Base-by-base conservation (phyloP, 441 rosid species). In the Melastoma candidum region DNA sequence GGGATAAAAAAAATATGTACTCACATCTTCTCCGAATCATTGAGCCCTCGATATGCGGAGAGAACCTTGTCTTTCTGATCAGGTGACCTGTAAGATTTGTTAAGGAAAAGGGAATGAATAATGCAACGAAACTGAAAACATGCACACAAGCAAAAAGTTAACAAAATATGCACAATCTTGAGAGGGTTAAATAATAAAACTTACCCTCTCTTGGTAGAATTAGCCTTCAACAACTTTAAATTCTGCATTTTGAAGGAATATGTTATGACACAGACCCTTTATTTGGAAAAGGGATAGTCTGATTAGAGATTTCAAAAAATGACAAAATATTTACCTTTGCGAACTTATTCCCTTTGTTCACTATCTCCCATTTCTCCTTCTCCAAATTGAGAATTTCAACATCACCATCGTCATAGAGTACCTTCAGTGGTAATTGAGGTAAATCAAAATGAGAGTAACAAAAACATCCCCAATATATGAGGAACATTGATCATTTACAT, bases 351-450 rank as follows among this genome's bases (percentile, higher is more conserved):
- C 78, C 79, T 11, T 56, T 68, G 66, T 87, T 80, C 59, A 76
- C 61, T 11, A 85, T 82, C 72, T 95, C 95, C 99, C 99, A 95
- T 48, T 87, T 85, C 68, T 95, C 99, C 72, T 78, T 95, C 47
- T 85, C 85, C 32, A 95, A 73, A 59, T 81, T 74, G 43, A 95
- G 92, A 53, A 95, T 95, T 74, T 95, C 99, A 50, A 95, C 82
- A 78, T 90, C 99, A 57, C 95, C 99, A 68, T 95, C 99, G 57
- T 95, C 83, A 48, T 95, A 95, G 57, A 90, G 77, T 63, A 95
- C 76, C 99, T 95, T 67, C 13, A 13, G n/a, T 45, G 43, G 56
- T 45, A 52, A 29, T 52, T 4, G 41, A 32, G 41, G 41, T 32
- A 32, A 32, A 32, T 32, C 6, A 32, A 32, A 32, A 32, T 32